Percentiles rank a stretch among this genome's conserved stretches.
These are phyloP conservation scores for Francoa sonchifolia DNA, from an alignment of 441 rosid species.

Conservation along the genomic window DNA sequence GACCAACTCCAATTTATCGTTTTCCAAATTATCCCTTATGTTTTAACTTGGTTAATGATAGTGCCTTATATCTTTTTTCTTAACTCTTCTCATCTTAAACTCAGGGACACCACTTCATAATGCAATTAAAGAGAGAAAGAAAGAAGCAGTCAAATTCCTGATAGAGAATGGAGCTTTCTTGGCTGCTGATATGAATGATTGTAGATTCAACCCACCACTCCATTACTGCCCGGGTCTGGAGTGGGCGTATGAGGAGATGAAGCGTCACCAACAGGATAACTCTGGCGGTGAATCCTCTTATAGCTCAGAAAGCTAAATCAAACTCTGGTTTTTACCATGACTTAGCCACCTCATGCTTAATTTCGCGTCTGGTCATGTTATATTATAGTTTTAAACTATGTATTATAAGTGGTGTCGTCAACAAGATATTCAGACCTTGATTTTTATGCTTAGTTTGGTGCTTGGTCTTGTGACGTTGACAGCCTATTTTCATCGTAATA, in stretches of 20 bases:
- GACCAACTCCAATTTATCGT: no score
- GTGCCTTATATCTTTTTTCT: neutral
- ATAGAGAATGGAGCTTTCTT: conserved; percentile 76
- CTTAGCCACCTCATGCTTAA: neutral
- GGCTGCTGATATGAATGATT: conserved; percentile 66
- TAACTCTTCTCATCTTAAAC: no score
- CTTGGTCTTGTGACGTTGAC: no score
- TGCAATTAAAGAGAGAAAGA: conserved; percentile 74
- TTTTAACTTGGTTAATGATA: neutral
- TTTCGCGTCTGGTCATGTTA: neutral
- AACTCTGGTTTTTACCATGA: neutral
- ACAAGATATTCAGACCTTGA: no score
- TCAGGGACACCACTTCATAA: conserved; percentile 86
- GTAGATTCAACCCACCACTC: conserved; percentile 78
- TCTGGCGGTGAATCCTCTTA: conserved; percentile 35
- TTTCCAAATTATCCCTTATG: no score
- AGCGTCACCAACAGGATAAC: conserved; percentile 30
- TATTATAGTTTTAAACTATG: no score
- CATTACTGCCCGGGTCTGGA: conserved; percentile 85
- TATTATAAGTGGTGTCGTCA: no score
- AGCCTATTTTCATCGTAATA: no score
- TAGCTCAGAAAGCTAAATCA: conserved; percentile 42
- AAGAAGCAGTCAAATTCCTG: conserved; percentile 62
- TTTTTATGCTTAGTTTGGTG: no score
- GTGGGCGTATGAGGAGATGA: conserved; percentile 86